Base-by-base conservation (phyloP, 2,329 filamentous ascomycete species). In the Lasiodiplodia citricola region DNA sequence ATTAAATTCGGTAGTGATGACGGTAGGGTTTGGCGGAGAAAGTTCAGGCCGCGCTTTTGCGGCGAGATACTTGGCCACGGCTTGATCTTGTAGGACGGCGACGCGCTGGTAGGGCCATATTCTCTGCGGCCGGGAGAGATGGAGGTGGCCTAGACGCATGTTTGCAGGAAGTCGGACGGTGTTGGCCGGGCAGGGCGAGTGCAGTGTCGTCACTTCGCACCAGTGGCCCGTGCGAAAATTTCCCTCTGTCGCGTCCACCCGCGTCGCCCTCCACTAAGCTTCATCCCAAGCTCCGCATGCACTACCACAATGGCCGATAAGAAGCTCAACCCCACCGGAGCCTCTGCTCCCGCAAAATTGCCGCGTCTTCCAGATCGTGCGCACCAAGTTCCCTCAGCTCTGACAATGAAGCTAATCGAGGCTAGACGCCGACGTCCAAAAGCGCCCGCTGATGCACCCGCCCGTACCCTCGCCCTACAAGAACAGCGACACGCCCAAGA, bases 1-100 rank as follows among this genome's bases (percentile, higher is more conserved):
- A 41, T 86, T 82, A 58, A 94, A 92, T 66, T 92, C 90, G 80
- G 97, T 96, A 71, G 93, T 94, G 71, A 98, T 85, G 72, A 98
- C 85, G 38, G 88, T 89, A 31, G 93, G 92, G 16, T 66, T 69
- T n/a, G 57, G 66, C 13, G 68, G 51, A 54, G 38, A 1, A 7
- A 41, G n/a, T 1, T 38, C 28, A 70, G 75, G 71, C 18, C 35
- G 25, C 16, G 68, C 47, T 56, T 69, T 68, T 18, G 58, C 52
- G 25, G 67, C 67, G 5, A 68, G 25, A 31, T 68, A 68, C 28
- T 31, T 64, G 3, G 58, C 62, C 16, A 68, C 67, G 4, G 67
- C 60, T 16, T 57, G 51, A n/a, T 68, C 67, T n/a, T 68, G 67
- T 2, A 68, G n/a, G 7, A 41, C 58, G 8, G 67, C 62, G 13